phyloP scores from a whole-genome alignment of 2,329 filamentous ascomycete species.

The Nemania diffusa region DNA sequence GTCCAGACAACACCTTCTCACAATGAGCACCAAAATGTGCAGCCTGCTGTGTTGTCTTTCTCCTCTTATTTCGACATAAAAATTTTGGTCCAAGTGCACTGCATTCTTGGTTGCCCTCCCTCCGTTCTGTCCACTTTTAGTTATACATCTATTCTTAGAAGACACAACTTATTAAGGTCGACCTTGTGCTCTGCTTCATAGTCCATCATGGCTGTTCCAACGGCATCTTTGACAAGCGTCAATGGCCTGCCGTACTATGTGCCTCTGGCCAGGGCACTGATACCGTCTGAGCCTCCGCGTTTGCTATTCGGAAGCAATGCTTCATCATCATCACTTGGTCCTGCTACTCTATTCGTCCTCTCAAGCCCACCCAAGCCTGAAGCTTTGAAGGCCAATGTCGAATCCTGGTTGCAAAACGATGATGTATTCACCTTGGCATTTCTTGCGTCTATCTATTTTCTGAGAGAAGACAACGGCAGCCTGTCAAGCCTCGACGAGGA shows the following conservation, averaged over 20 bases:
- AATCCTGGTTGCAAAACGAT: neutral
- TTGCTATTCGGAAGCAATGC: neutral
- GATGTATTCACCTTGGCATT: neutral
- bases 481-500: neutral
- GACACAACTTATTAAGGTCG: neutral
- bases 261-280: neutral
- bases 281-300: neutral
- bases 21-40: neutral
- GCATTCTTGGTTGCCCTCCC: neutral
- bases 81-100: neutral
- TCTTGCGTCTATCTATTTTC: neutral
- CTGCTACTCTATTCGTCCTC: neutral
- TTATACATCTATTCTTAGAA: neutral
- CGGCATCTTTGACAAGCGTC: neutral
- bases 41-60: neutral
- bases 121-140: neutral
- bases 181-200: neutral
- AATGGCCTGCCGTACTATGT: neutral
- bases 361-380: neutral
- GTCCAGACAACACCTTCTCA: too few relatives aligned
- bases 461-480: neutral
- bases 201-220: neutral
- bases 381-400: neutral
- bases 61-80: neutral
- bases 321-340: neutral